Percentiles rank a stretch among this genome's conserved stretches.
Conservation (phyloP, 2,329 filamentous ascomycete species). For the Phialophora expanda region DNA sequence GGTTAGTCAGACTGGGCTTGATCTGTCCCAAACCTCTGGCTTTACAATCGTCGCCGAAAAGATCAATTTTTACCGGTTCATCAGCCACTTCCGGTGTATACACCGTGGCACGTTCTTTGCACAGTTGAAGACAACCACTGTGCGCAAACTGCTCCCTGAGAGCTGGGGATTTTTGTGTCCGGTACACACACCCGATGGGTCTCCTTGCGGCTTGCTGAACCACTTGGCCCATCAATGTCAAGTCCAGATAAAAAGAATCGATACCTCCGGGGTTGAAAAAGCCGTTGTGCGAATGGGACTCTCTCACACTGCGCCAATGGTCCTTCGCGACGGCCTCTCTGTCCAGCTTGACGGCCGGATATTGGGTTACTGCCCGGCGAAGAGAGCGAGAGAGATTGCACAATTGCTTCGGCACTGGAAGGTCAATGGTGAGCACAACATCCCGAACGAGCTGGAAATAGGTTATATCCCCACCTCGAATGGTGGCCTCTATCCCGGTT, state of each 20-base stretch:
- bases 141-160: constrained; percentile 91
- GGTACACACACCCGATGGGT: constrained; percentile 95
- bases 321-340: constrained; percentile 80
- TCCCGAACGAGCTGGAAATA: constrained; percentile 86
- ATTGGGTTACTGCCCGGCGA: constrained; percentile 85
- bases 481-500: constrained; percentile 92
- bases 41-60: constrained; percentile 98
- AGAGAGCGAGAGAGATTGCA: constrained; percentile 78
- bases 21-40: constrained; percentile 91
- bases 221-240: constrained; percentile 95
- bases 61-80: constrained; percentile 98
- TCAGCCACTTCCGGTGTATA: constrained; percentile 98
- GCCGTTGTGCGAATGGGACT: constrained; percentile 81
- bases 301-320: constrained; percentile 74
- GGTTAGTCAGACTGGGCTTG: constrained; percentile 85
- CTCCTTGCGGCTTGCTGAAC: constrained; percentile 91
- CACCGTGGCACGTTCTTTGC: constrained; percentile 99
- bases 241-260: constrained; percentile 75
- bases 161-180: constrained; percentile 98
- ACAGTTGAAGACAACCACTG: constrained; percentile 94
- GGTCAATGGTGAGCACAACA: constrained; percentile 79
- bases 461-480: constrained; percentile 87
- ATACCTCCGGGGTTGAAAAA: constrained; percentile 75
- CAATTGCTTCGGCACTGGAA: constrained; percentile 95
- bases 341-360: constrained; percentile 90